A percentile compares a stretch with the other conserved stretches of the same genome.
phyloP scores from a whole-genome alignment of 2,329 filamentous ascomycete genomes.

The Chaetothyriales sp. region DNA sequence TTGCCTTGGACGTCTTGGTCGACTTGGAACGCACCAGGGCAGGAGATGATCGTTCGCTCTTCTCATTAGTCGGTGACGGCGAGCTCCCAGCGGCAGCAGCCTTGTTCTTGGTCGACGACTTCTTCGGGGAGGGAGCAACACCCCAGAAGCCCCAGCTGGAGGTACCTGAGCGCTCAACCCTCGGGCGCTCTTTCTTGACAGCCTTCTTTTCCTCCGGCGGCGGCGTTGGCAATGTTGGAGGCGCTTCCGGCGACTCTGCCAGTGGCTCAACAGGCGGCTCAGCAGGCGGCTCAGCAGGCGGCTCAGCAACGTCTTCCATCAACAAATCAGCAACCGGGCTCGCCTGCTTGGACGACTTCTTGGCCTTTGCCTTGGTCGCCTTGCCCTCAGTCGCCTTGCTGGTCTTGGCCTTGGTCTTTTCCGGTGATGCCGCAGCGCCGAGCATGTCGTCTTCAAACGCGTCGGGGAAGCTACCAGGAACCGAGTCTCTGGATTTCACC shows the following conservation, averaged over 20 bases:
- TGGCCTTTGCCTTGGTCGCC: constrained; percentile 12
- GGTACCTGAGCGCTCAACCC: constrained; percentile 54
- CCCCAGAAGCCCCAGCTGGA: constrained; percentile 65
- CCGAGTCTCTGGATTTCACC: constrained; percentile 26
- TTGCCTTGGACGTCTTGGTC: constrained; percentile 39
- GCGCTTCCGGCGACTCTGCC: too few species aligned
- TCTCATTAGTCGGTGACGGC: constrained; percentile 22
- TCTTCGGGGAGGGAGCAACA: constrained; percentile 35
- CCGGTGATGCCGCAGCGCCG: constrained; percentile 13
- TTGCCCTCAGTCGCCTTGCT: constrained; percentile 1
- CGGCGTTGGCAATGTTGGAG: constrained; percentile 30
- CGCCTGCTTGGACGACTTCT: constrained; percentile 12
- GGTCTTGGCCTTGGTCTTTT: constrained; percentile 10
- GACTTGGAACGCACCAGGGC: constrained; percentile 42
- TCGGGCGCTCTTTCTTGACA: constrained; percentile 60
- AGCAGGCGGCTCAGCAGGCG: constrained; percentile 3
- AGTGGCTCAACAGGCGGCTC: constrained; percentile 11
- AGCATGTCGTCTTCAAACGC: constrained; percentile 36
- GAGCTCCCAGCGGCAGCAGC: constrained; percentile 22
- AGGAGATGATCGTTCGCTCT: constrained; percentile 29
- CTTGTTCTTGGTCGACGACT: constrained; percentile 37
- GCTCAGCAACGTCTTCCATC: constrained; percentile 18
- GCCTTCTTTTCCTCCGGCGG: constrained; percentile 42
- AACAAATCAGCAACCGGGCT: constrained; percentile 27
- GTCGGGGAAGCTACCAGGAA: constrained; percentile 45